A percentile compares a stretch with the other conserved stretches of the same genome.
These are phyloP conservation scores for Cyclocybe aegerita DNA, from an alignment of 768 basidiomycete genomes.

Conservation along the genomic window DNA sequence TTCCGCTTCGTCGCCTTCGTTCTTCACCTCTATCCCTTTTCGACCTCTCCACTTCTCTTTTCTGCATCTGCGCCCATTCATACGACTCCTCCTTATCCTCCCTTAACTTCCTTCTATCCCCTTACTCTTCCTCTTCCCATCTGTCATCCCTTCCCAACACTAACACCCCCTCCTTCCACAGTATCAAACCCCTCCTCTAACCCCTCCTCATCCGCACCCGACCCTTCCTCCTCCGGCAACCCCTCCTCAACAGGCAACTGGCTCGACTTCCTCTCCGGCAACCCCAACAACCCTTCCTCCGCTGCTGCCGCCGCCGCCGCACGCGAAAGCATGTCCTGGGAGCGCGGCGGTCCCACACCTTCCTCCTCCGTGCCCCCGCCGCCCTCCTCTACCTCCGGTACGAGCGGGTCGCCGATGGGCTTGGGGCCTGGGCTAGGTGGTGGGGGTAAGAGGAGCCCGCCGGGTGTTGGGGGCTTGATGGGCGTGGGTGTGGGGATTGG, in stretches of 20 bases:
- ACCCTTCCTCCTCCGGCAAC: constrained; percentile 7
- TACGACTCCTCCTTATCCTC: constrained; percentile 3
- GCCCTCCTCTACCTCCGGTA: too few species aligned
- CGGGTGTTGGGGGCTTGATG: too few species aligned
- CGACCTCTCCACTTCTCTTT: neutral
- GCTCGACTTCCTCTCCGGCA: constrained; percentile 30
- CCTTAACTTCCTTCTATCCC: too few species aligned
- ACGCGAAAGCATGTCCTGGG: constrained; percentile 28
- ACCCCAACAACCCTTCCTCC: constrained; percentile 9
- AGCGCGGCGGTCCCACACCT: constrained; percentile 24
- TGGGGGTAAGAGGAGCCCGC: too few species aligned
- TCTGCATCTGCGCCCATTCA: constrained; percentile 3
- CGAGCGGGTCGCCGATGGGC: too few species aligned
- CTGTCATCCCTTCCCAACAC: neutral
- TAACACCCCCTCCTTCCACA: neutral
- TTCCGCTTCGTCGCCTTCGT: too few species aligned
- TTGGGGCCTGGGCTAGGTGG: too few species aligned
- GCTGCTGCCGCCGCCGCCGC: constrained; percentile 5
- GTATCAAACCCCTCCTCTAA: constrained; percentile 12
- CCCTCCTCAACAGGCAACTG: constrained; percentile 16
- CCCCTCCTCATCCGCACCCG: constrained; percentile 15
- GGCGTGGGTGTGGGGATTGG: too few species aligned
- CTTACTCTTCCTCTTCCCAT: neutral
- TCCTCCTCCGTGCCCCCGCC: too few species aligned
- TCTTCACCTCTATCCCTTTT: too few species aligned